Base-by-base conservation (phyloP, 2,329 filamentous ascomycete genomes). In the Cladosporium sp. region DNA sequence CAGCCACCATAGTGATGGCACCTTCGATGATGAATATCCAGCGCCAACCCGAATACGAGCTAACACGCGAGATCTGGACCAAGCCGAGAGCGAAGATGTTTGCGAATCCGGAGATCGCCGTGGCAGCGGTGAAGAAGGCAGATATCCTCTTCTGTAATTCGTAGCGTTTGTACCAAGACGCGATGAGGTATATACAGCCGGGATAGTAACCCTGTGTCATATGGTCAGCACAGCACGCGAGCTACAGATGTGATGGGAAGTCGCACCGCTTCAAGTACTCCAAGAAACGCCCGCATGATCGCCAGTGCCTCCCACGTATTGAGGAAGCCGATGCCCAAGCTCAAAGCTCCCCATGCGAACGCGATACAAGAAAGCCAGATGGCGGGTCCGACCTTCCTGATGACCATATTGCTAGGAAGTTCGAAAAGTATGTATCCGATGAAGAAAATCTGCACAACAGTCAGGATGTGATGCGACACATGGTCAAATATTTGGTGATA, bases 291-390 rank as follows among this genome's bases (percentile, higher is more conserved):
- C 59, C 88, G 80, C 44, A 88, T 75, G 0, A 78, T 86, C 0
- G 84, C 79, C 49, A 90, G 74, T 26, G 82, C 74, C 1, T 74
- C 69, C 77, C 83, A 88, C n/a, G 78, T 77, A 23, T 82, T 74
- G 58, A 83, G 80, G 65, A 90, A 90, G 6, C 86, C 88, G 83
- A 90, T 88, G 2, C 86, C 71, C 28, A 89, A 83, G 82, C 88
- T 88, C 64, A 83, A 79, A 2, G 69, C 77, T 16, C 87, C 87
- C 87, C 87, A 89, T 7, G 82, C 70, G 5, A 85, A 65, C 56
- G 75, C 75, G 6, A 77, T 67, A 37, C 73, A 74, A 6, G 70
- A 67, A 16, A 77, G 66, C 75, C 74, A 76, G 23, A 69, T 66
- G 16, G 74, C 66, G 18, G 75, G 73, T 10, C 75, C 75, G 3